phyloP scores from a whole-genome alignment of 2,329 filamentous ascomycete species.

The Periconia sp. region DNA sequence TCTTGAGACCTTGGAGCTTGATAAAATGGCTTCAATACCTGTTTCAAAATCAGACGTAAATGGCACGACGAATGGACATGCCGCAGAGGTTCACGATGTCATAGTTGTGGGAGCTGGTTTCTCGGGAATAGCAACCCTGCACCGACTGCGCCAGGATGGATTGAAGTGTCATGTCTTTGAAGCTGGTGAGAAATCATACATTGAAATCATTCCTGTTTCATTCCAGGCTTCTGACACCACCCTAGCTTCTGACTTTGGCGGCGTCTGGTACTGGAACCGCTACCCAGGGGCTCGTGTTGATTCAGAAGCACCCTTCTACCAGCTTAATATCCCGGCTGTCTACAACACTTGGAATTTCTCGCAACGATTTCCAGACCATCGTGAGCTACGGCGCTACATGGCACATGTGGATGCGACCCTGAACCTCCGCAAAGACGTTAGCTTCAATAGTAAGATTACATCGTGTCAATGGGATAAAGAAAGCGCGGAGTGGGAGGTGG shows the following conservation, averaged over 20 bases:
- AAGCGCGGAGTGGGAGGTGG: conserved; percentile 54
- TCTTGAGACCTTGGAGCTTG: no score
- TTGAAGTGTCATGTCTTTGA: no score
- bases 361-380: conserved; percentile 28
- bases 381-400: conserved; percentile 32
- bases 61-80: neutral
- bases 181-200: no score
- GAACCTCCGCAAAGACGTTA: conserved; percentile 27
- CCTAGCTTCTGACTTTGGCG: conserved; percentile 16
- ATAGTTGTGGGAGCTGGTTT: conserved; percentile 37
- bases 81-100: conserved; percentile 20
- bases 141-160: no score
- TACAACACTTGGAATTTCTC: conserved; percentile 32
- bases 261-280: conserved; percentile 11
- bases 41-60: no score
- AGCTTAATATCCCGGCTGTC: conserved; percentile 34
- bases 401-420: conserved; percentile 29
- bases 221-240: no score
- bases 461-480: conserved; percentile 50
- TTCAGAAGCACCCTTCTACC: conserved; percentile 36
- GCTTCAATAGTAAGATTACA: conserved; percentile 53
- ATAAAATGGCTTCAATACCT: no score
- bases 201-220: no score
- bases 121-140: conserved; percentile 26
- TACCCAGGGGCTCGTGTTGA: conserved; percentile 43